Evolutionary conservation across 108 stramenopile genomes (phyloP).

Genomic region (Licmophora abbreviata): DNA sequence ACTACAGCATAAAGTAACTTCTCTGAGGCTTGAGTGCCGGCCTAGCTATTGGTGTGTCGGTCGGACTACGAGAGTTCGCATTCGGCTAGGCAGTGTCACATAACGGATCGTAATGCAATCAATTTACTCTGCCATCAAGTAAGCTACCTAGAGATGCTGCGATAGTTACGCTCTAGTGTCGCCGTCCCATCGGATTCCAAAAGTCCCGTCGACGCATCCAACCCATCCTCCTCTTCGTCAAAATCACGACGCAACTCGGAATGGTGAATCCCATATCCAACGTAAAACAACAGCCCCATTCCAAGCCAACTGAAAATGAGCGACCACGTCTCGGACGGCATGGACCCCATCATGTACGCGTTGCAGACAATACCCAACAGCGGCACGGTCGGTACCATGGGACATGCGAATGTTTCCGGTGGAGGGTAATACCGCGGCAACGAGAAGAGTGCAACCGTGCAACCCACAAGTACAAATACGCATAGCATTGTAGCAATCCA

Average conservation of each 20-base stretch:
- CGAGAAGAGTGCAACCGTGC: slow-evolving; percentile 1
- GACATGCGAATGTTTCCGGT: slow-evolving; percentile 40
- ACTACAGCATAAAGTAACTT: too few species aligned
- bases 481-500: neutral
- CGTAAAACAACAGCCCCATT: slow-evolving; percentile 36
- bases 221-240: too few species aligned
- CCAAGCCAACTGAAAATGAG: slow-evolving; percentile 25
- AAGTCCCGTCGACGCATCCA: too few species aligned
- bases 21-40: too few species aligned
- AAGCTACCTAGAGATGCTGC: slow-evolving; percentile 1
- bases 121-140: too few species aligned
- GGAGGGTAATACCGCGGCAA: slow-evolving; percentile 16
- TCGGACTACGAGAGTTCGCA: too few species aligned
- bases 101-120: too few species aligned
- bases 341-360: slow-evolving; percentile 53
- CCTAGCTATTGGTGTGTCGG: too few species aligned
- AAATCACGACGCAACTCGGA: slow-evolving; percentile 23
- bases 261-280: slow-evolving; percentile 41
- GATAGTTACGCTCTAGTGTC: neutral
- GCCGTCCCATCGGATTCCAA: too few species aligned
- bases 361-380: slow-evolving; percentile 45
- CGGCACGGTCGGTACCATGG: slow-evolving; percentile 37
- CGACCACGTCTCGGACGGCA: slow-evolving; percentile 29
- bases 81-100: too few species aligned
- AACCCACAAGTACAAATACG: neutral